Evolutionary conservation across 305 asterid species (phyloP).

Genomic region (Fraxinus baroniana): DNA sequence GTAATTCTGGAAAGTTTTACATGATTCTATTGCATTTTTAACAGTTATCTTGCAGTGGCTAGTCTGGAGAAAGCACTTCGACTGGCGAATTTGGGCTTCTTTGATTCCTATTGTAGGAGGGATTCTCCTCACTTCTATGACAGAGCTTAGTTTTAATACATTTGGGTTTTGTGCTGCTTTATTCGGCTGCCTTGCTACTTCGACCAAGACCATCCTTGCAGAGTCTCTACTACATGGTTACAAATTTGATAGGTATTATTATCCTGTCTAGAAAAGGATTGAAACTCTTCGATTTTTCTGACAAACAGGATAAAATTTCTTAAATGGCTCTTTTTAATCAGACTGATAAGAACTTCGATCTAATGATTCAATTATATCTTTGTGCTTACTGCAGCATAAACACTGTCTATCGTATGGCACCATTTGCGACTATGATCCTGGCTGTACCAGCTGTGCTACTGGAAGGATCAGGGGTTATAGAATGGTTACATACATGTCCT

Average conservation of each 20-base stretch:
- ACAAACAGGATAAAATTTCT: neutral
- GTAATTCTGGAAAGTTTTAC: neutral
- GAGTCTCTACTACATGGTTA: conserved; percentile 85
- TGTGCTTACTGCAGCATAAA: conserved; percentile 56
- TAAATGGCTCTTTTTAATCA: neutral
- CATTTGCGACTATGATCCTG: conserved; percentile 82
- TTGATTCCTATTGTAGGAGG: conserved; percentile 93
- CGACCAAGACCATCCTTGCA: conserved; percentile 88
- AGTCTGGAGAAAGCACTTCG: conserved; percentile 74
- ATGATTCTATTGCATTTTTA: conserved; percentile 20
- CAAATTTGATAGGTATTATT: conserved; percentile 79
- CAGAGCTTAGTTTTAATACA: conserved; percentile 79
- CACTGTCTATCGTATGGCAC: conserved; percentile 93
- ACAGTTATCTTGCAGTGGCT: conserved; percentile 87
- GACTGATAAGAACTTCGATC: neutral
- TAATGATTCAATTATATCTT: neutral
- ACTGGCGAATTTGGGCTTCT: conserved; percentile 84
- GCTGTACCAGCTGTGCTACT: conserved; percentile 62
- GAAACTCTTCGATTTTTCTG: neutral
- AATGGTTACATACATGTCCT: conserved; percentile 61
- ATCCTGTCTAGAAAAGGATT: neutral
- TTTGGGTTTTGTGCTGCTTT: conserved; percentile 78
- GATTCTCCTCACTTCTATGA: conserved; percentile 78
- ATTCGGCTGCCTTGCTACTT: conserved; percentile 87
- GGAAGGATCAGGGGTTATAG: conserved; percentile 68